A percentile compares a stretch with the other conserved stretches of the same genome.
phyloP scores from a whole-genome alignment of 2,329 filamentous ascomycete genomes.

The Myriosclerotinia curreyana region DNA sequence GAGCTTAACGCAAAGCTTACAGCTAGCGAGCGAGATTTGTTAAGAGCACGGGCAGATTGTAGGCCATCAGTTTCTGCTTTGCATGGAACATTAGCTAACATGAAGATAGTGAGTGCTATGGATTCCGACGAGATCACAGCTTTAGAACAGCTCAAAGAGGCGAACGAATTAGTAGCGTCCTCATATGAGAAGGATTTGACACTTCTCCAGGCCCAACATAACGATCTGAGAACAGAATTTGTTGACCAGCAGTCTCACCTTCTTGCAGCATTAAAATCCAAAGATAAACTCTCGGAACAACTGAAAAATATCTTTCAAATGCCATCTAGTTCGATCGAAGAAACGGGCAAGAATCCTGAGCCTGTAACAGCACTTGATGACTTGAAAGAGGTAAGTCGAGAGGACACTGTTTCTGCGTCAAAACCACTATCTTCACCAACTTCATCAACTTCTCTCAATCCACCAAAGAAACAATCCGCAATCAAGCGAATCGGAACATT shows the following conservation, averaged over 20 bases:
- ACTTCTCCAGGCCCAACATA: conserved; percentile 51
- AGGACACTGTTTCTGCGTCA: conserved; percentile 12
- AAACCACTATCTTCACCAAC: background rate
- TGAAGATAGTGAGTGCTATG: conserved; percentile 49
- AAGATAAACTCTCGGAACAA: conserved; percentile 57
- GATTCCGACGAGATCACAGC: conserved; percentile 54
- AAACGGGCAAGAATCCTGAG: conserved; percentile 13
- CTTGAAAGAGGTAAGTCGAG: conserved; percentile 55
- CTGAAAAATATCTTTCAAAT: conserved; percentile 37
- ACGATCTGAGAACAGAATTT: conserved; percentile 49
- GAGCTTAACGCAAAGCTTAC: conserved; percentile 45
- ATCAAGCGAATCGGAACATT: conserved; percentile 9
- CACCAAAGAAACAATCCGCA: conserved; percentile 17
- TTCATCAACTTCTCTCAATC: background rate
- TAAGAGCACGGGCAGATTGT: conserved; percentile 52
- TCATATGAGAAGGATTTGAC: conserved; percentile 59
- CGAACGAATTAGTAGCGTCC: conserved; percentile 56
- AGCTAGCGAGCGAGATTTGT: conserved; percentile 55
- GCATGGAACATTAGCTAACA: conserved; percentile 26
- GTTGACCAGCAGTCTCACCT: conserved; percentile 59
- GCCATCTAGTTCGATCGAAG: conserved; percentile 19
- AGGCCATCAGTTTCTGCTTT: conserved; percentile 37
- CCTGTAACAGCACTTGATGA: conserved; percentile 45
- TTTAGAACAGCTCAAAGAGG: conserved; percentile 56
- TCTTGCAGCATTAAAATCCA: conserved; percentile 57